Conservation (phyloP, 306 rosid species). For the Gillenia trifoliata region DNA sequence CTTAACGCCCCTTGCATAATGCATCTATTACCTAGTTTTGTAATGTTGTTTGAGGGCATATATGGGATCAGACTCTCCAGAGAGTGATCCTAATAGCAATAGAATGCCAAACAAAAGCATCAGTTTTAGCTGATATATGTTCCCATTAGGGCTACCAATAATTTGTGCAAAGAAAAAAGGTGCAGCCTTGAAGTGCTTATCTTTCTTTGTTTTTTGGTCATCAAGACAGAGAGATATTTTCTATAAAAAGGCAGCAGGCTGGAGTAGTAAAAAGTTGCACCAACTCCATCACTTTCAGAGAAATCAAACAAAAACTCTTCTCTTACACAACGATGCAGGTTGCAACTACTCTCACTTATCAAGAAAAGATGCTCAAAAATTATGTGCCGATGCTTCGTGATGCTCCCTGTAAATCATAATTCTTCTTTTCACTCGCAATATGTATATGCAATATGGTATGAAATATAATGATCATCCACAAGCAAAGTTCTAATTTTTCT, state of each 20-base stretch:
- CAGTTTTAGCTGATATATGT: background rate
- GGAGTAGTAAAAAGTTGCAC: background rate
- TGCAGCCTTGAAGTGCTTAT: background rate
- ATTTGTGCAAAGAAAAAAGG: constrained; percentile 5
- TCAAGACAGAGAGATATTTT: background rate
- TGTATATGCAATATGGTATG: background rate
- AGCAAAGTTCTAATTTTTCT: constrained; percentile 3
- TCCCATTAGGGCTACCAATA: background rate
- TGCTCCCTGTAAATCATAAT: constrained; percentile 77
- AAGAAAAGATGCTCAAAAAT: constrained; percentile 57
- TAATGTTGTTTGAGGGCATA: background rate
- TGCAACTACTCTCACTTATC: background rate
- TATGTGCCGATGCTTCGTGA: constrained; percentile 82
- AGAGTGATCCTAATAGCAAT: background rate
- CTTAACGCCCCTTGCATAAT: background rate
- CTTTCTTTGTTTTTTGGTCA: background rate
- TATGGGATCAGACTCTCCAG: background rate
- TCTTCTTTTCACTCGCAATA: background rate
- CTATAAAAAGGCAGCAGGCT: background rate
- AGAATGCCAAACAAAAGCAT: background rate
- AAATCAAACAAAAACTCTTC: background rate
- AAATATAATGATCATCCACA: too few species aligned
- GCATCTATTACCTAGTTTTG: background rate
- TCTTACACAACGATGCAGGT: constrained; percentile 41
- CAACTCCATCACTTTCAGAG: constrained; percentile 1